Evolutionary conservation across 805 yeast species (phyloP).

Genomic region (Lipomyces starkeyi): DNA sequence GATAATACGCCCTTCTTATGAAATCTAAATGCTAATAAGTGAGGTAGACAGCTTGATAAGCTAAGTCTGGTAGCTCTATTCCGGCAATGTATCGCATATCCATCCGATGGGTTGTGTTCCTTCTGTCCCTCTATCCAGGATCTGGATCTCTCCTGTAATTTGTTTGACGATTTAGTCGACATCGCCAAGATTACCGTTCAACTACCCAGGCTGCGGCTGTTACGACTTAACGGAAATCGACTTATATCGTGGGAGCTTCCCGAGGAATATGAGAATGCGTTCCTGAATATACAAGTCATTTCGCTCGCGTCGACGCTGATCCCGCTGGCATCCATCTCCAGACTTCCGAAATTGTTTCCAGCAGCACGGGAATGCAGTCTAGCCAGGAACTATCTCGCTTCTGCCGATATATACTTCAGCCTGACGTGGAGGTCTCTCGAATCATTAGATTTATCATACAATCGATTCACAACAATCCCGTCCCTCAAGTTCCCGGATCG

Average conservation of each 20-base stretch:
- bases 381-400: conserved; percentile 45
- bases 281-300: conserved; percentile 25
- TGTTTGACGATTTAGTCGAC: conserved; percentile 53
- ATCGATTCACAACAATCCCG: conserved; percentile 49
- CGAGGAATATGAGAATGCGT: conserved; percentile 11
- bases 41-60: conserved; percentile 48
- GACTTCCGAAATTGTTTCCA: conserved; percentile 48
- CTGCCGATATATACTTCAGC: background rate
- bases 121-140: conserved; percentile 37
- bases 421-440: conserved; percentile 27
- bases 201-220: conserved; percentile 49
- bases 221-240: conserved; percentile 57
- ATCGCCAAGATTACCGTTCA: conserved; percentile 49
- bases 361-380: conserved; percentile 46
- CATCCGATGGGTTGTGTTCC: conserved; percentile 12
- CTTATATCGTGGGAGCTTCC: conserved; percentile 34
- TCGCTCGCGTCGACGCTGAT: conserved; percentile 39
- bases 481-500: conserved; percentile 2
- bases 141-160: conserved; percentile 67
- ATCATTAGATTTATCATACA: conserved; percentile 53
- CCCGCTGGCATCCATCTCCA: conserved; percentile 18
- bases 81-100: conserved; percentile 47
- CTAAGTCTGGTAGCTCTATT: conserved; percentile 60
- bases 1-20: background rate
- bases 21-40: background rate